A percentile compares a stretch with the other conserved stretches of the same genome.
Conservation (phyloP, 768 basidiomycete genomes). For the Daedaleopsis sinensis region DNA sequence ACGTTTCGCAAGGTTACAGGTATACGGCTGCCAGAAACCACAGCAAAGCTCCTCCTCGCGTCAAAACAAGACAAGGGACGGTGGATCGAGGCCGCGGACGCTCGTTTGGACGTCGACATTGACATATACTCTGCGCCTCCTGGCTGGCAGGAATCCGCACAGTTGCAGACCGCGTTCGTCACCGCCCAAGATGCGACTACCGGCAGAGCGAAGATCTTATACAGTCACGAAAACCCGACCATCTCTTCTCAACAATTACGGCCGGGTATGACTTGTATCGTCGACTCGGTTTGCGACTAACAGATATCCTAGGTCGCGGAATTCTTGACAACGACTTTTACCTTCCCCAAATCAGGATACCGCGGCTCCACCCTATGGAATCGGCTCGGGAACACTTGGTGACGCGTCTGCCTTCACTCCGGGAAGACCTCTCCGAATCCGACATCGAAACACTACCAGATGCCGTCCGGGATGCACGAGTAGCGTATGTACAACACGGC, state of each 20-base stretch:
- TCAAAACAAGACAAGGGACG: constrained; percentile 40
- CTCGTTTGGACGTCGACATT: constrained; percentile 55
- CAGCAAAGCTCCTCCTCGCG: constrained; percentile 53
- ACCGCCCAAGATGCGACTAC: constrained; percentile 71
- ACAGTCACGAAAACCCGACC: constrained; percentile 33
- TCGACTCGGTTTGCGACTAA: constrained; percentile 6
- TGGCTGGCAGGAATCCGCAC: constrained; percentile 54
- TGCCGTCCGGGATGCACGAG: constrained; percentile 68
- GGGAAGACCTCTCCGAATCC: constrained; percentile 36
- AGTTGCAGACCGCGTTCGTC: constrained; percentile 67
- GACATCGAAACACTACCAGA: constrained; percentile 75
- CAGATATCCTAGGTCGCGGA: constrained; percentile 23
- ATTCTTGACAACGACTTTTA: constrained; percentile 56
- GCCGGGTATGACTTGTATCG: constrained; percentile 24
- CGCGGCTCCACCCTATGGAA: constrained; percentile 6
- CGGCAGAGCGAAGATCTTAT: constrained; percentile 59
- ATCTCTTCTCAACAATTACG: constrained; percentile 17
- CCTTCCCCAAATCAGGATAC: constrained; percentile 36
- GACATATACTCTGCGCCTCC: constrained; percentile 71
- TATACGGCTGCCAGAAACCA: constrained; percentile 55
- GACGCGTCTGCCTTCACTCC: constrained; percentile 1
- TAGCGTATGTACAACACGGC: constrained; percentile 53
- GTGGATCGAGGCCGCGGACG: constrained; percentile 71
- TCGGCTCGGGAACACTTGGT: neutral
- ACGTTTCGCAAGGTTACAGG: constrained; percentile 66